Conservation (phyloP, 805 yeast species). For the Metschnikowia proteae region DNA sequence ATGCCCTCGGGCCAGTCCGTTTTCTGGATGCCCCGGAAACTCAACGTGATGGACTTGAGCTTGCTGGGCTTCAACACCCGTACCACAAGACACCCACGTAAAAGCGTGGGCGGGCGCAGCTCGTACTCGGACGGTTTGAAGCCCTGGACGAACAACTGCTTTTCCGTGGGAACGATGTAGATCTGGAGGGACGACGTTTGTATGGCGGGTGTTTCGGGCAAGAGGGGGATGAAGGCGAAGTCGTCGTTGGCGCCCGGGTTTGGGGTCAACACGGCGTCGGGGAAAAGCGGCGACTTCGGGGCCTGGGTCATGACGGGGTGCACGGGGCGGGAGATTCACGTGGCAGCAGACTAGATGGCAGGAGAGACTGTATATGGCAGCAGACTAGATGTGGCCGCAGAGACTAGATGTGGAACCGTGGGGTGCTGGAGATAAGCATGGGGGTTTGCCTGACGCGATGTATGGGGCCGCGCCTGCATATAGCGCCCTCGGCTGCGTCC, state of each 20-base stretch:
- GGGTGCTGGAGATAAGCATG: no score
- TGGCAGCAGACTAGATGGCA: no score
- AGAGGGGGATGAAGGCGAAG: slow-evolving; percentile 31
- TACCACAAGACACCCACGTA: slow-evolving; percentile 75
- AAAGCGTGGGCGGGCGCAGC: slow-evolving; percentile 69
- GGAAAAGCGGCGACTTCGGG: slow-evolving; percentile 23
- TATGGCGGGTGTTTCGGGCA: slow-evolving; percentile 54
- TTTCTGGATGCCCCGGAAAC: slow-evolving; percentile 63
- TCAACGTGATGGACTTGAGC: slow-evolving; percentile 58
- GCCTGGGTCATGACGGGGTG: background rate
- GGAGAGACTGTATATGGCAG: no score
- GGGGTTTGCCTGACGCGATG: no score
- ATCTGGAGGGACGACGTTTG: slow-evolving; percentile 64
- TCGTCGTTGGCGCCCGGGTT: slow-evolving; percentile 10
- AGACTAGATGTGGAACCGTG: no score
- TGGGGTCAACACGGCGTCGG: slow-evolving; percentile 20
- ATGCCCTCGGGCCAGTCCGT: slow-evolving; percentile 99
- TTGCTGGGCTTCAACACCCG: slow-evolving; percentile 69
- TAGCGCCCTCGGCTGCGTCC: no score
- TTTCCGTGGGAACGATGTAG: slow-evolving; percentile 77
- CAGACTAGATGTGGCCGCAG: no score
- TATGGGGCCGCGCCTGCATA: no score
- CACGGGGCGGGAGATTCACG: no score
- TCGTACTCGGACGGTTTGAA: slow-evolving; percentile 62
- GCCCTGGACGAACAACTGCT: slow-evolving; percentile 76